Evolutionary conservation across 2,329 filamentous ascomycete species (phyloP).

Genomic region (Penicillium sp.): DNA sequence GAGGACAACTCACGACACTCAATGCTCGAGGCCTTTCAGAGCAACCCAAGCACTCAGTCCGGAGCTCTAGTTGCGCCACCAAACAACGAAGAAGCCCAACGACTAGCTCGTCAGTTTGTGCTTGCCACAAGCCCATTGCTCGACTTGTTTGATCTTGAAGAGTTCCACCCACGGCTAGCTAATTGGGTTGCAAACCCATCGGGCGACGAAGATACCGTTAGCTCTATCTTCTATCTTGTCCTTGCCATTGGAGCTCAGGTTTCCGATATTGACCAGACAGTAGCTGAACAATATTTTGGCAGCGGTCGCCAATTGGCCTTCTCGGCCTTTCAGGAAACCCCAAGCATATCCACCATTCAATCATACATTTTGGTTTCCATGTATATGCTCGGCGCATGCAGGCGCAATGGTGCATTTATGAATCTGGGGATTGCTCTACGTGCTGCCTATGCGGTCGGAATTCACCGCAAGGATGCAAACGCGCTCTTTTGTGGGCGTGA

Average conservation of each 20-base stretch:
- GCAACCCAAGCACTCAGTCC: constrained; percentile 28
- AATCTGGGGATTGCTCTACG: constrained; percentile 54
- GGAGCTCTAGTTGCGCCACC: constrained; percentile 35
- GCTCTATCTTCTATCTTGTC: constrained; percentile 53
- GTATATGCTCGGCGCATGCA: constrained; percentile 53
- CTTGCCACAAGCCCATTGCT: constrained; percentile 51
- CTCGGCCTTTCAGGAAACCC: constrained; percentile 50
- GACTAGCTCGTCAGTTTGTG: constrained; percentile 45
- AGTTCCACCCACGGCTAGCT: constrained; percentile 42
- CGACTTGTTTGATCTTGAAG: constrained; percentile 50
- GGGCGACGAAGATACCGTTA: constrained; percentile 43
- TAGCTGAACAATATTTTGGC: constrained; percentile 50
- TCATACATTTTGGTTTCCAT: constrained; percentile 54
- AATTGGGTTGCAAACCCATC: constrained; percentile 40
- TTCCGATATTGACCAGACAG: constrained; percentile 39
- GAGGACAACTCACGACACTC: constrained; percentile 44
- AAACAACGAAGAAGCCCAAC: constrained; percentile 41
- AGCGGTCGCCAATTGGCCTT: constrained; percentile 48
- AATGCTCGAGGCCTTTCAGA: constrained; percentile 45
- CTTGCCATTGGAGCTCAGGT: constrained; percentile 52
- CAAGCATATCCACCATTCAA: constrained; percentile 53
- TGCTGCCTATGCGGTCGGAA: constrained; percentile 53
- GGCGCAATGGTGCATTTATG: constrained; percentile 55
- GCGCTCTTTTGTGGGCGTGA: constrained; percentile 49
- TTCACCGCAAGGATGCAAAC: constrained; percentile 55